Evolutionary conservation across 345 rosid species (phyloP), one percentile per base, ranked within the genome.

Genomic region (Pelargonium nanum): DNA sequence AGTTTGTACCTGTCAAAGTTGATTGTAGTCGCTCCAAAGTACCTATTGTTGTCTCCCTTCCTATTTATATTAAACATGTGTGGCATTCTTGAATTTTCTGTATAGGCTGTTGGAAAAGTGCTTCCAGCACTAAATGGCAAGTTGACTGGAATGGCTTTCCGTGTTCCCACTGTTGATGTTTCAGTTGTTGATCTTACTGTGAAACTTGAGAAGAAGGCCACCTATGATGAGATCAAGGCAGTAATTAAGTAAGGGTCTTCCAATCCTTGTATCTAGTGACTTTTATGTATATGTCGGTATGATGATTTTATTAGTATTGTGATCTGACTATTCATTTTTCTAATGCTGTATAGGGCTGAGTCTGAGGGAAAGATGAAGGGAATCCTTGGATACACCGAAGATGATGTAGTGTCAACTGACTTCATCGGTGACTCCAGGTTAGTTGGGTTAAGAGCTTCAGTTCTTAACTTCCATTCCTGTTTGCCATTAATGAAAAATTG

Each of bases 161-260:
- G 84, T 63, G 89, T 83, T 61, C 89, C 89, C 45, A 83, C 89
- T 13, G 83, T 82, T 22, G 90, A 84, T 71, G 90, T 84, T 50
- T 84, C 90, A 6, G 90, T 84, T 24, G 90, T 84, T 57, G 90
- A 84, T 61, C 87, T 84, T 44, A 84, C 87, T 0, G 90, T 84
- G 48, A 82, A 83, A 59, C 83, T 84, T 22, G 83, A 77, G 75
- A 80, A 84, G 77, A 63, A 64, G 19, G 85, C 87, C 20, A 56
- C 75, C 13, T 84, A 84, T 32, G 90, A 82, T 4, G 80, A 81
- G 15, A 76, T 84, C 70, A 84, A 84, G 59, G 70, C 67, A 24
- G 90, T 82, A 30, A 70, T 84, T 70, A 84, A 81, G 90, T 84
- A 72, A 65, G 76, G 24, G 22, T 62, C 24, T 21, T 23, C 24